Base-by-base conservation (phyloP, 176 grass and related monocot genomes). In the Puya raimondii region DNA sequence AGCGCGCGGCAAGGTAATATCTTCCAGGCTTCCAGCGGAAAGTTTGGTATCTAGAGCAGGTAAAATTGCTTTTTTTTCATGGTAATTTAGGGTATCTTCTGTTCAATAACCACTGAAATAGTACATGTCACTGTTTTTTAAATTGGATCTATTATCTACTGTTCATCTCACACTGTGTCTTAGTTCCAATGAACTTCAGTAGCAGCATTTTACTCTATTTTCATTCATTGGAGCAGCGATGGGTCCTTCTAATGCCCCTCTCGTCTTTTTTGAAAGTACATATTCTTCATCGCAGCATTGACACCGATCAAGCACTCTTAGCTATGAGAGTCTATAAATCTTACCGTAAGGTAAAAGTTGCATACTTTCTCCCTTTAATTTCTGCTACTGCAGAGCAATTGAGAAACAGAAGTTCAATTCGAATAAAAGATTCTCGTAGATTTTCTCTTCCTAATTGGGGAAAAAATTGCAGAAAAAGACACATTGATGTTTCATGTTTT, bases 261-360 rank as follows among this genome's bases (percentile, higher is more conserved):
- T 77, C 52, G 56, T 86, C 74, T 54, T 47, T 79, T 51, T 96
- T 89, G 69, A 85, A 91, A 52, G 82, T 96, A 71, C 82, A 91
- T 64, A 88, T 96, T 91, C 85, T 91, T 77, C 92, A 96, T 75
- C 77, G 92, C 50, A 85, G 88, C 67, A 86, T 96, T 82, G 92
- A 91, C 64, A 91, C 86, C 68, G 77, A 91, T 78, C 80, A 88
- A 88, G 88, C 92, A 72, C 80, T 96, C 67, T 72, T 85, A 78
- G 82, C 88, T 78, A 96, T 96, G 85, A 80, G 68, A 73, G 73
- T 79, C 12, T 84, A 76, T 47, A 88, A 84, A 29, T 86, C 78
- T 78, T 75, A 77, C 73, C 78, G 92, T 11, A 96, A 91, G 92
- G 92, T 96, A 86, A 12, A 66, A 21, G 1, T 12, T 16, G 14